Conservation (phyloP, 768 basidiomycete genomes). For the Suillus ampliporus region DNA sequence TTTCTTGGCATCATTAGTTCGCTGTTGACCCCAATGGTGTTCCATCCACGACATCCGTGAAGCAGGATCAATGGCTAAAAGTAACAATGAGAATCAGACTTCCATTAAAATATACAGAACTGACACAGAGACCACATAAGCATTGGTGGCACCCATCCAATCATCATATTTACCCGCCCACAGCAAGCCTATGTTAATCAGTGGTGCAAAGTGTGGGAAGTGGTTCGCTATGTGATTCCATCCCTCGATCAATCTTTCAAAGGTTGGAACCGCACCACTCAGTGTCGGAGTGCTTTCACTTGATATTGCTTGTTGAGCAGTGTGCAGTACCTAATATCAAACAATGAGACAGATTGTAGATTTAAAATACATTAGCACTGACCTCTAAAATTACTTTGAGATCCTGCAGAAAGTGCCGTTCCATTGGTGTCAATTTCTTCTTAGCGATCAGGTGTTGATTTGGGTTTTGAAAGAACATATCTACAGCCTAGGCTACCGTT, state of each 20-base stretch:
- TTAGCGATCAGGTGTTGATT: no score
- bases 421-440: not conserved
- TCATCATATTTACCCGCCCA: not conserved
- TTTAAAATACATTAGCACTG: not conserved
- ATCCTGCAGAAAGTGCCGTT: constrained; percentile 16
- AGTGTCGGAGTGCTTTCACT: constrained; percentile 2
- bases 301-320: constrained; percentile 13
- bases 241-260: not conserved
- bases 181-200: not conserved
- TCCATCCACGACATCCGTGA: not conserved
- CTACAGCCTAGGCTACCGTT: not conserved
- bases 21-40: not conserved
- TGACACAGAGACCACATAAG: not conserved
- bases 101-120: not conserved
- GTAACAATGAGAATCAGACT: not conserved
- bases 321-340: constrained; percentile 9
- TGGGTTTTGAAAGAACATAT: constrained; percentile 7
- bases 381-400: constrained; percentile 18
- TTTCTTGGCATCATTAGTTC: not conserved
- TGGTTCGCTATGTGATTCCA: not conserved
- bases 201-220: not conserved
- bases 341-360: not conserved
- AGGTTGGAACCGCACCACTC: constrained; percentile 6
- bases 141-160: not conserved
- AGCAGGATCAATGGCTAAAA: not conserved